Base-by-base conservation (phyloP, 164 flowering plant species). In the Nelumbo lutea region DNA sequence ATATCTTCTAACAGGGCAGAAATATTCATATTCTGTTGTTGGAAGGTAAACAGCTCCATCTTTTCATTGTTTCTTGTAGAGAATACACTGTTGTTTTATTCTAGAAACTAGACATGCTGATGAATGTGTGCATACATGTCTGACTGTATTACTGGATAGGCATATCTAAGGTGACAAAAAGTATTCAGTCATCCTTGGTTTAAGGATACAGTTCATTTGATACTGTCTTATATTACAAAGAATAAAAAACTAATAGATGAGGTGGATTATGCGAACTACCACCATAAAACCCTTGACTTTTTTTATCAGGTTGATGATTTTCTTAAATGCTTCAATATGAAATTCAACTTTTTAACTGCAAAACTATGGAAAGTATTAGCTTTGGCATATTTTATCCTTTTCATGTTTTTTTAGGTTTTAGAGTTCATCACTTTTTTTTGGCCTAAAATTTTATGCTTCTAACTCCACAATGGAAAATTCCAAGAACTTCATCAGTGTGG, bases 401-500 rank as follows among this genome's bases (percentile, higher is more conserved):
- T 27, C 10, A 51, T 51, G 2, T 51, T 2, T 51, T 51, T 51
- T 5, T 40, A 14, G 38, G 42, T 3, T 9, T 27, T 38, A 63
- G 27, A 67, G 9, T 9, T 64, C 55, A 47, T 15, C 44, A 9
- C 1, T 27, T 61, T 41, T 62, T 44, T 55, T 57, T 62, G 40
- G 40, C 14, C 39, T 61, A 45, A 40, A n/a, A 59, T 65, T 47
- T 59, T 46, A 63, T 76, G 68, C 70, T 75, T 77, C 75, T 81
- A 67, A 79, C 80, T 76, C 61, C 56, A 72, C 57, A 76, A 79
- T 78, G 77, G 79, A 64, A 68, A 67, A 71, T 41, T 79, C 79
- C 70, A 80, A 80, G 83, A 83, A 61, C 75, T 74, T 83, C 83
- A 74, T 80, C 91, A 94, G 98, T 89, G 98, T 94, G 79, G 96